Conservation (phyloP, 179 eudicot genomes). For the Silene noctiflora region DNA sequence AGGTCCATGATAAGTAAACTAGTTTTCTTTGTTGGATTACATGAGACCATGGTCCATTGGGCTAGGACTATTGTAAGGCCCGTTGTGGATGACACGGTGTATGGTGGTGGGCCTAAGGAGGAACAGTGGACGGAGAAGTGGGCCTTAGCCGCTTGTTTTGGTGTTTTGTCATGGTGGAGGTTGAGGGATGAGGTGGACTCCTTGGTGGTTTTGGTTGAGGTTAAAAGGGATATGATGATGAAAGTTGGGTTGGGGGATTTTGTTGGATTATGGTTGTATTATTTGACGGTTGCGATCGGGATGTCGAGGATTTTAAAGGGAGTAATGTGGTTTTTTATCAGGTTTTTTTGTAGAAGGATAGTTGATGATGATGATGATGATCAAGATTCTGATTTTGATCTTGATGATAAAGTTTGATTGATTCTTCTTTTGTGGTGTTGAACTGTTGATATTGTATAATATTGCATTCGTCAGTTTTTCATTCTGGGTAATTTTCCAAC, state of each 20-base stretch:
- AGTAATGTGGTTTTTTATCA: slow-evolving; percentile 37
- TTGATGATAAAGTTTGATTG: slow-evolving; percentile 31
- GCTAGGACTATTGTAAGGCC: slow-evolving; percentile 50
- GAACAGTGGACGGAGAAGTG: slow-evolving; percentile 57
- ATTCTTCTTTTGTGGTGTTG: not conserved
- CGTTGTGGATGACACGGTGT: slow-evolving; percentile 69
- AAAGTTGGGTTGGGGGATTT: slow-evolving; percentile 54
- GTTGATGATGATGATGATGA: slow-evolving; percentile 8
- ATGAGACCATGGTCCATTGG: slow-evolving; percentile 76
- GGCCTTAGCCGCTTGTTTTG: slow-evolving; percentile 48
- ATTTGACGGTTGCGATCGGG: slow-evolving; percentile 58
- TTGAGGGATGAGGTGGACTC: slow-evolving; percentile 67
- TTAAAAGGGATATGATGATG: slow-evolving; percentile 40
- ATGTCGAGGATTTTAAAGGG: slow-evolving; percentile 53
- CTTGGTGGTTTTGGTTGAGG: slow-evolving; percentile 61
- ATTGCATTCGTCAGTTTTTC: too few species aligned
- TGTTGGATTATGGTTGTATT: slow-evolving; percentile 71
- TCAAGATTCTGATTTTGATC: slow-evolving; percentile 18
- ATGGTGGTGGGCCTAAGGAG: slow-evolving; percentile 42
- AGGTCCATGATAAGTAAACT: slow-evolving; percentile 38
- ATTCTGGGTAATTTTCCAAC: not conserved
- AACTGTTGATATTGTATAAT: not conserved
- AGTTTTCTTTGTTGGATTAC: slow-evolving; percentile 68
- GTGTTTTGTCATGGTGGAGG: slow-evolving; percentile 73
- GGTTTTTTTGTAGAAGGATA: slow-evolving; percentile 31